Conservation (phyloP, 257 asterid species). For the Voacanga thouarsii region DNA sequence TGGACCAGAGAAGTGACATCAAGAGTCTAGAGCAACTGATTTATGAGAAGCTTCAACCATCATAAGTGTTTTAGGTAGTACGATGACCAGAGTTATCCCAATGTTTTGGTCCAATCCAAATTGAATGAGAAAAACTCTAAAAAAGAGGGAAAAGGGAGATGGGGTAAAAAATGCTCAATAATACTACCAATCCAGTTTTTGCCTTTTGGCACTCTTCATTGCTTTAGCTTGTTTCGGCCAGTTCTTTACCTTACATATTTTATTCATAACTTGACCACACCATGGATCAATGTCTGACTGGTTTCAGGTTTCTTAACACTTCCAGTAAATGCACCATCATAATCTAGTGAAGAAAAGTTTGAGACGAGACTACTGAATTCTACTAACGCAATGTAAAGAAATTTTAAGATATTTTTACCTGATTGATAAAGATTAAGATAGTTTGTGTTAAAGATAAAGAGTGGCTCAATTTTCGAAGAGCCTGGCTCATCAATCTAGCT, state of each 20-base stretch:
- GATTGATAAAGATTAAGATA: conserved; percentile 81
- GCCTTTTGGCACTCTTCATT: not conserved
- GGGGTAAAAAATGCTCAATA: not conserved
- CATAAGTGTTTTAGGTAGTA: not conserved
- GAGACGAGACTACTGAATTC: not conserved
- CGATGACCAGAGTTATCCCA: not conserved
- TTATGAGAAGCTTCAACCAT: not conserved
- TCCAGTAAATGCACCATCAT: not conserved
- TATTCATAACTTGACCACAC: not conserved
- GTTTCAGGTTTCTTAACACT: not conserved
- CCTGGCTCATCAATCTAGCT: conserved; percentile 99
- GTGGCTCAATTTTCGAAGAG: conserved; percentile 93
- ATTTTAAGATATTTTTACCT: conserved; percentile 40
- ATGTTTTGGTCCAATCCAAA: not conserved
- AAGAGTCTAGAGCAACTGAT: not conserved
- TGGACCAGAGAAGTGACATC: not conserved
- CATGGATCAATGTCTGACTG: not conserved
- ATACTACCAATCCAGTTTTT: not conserved
- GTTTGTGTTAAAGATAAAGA: conserved; percentile 91
- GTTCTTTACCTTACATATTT: not conserved
- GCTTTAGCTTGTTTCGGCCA: not conserved
- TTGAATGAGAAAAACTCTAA: not conserved
- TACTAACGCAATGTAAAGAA: not conserved
- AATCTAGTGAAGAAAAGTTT: not conserved
- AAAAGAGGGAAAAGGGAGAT: not conserved